Conservation (phyloP, 306 rosid genomes). For the Cucurbita maxima region DNA sequence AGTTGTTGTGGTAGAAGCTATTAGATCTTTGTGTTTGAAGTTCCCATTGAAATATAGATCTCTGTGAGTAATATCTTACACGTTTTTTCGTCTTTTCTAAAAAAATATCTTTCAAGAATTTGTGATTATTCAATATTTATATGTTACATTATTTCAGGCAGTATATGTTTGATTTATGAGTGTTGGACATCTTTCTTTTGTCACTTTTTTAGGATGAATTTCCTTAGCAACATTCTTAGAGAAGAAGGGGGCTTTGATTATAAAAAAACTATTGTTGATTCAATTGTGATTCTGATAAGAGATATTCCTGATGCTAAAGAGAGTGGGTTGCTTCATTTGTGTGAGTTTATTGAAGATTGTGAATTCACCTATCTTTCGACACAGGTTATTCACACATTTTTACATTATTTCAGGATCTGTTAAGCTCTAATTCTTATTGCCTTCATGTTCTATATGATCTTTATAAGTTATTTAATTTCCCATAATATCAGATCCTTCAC, state of each 20-base stretch:
- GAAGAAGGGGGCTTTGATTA: slow-evolving; percentile 99
- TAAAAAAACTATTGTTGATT: slow-evolving; percentile 95
- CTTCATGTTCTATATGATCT: slow-evolving; percentile 1
- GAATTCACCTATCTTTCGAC: slow-evolving; percentile 97
- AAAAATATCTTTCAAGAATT: slow-evolving; percentile 2
- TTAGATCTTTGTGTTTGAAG: slow-evolving; percentile 85
- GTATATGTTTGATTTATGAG: neutral
- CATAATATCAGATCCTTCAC: slow-evolving; percentile 61
- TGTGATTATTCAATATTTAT: neutral
- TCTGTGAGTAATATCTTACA: slow-evolving; percentile 48
- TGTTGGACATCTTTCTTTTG: neutral
- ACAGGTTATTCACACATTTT: slow-evolving; percentile 43
- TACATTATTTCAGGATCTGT: slow-evolving; percentile 4
- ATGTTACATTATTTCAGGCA: neutral
- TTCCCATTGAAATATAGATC: slow-evolving; percentile 89
- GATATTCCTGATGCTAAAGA: slow-evolving; percentile 97
- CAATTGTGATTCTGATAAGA: slow-evolving; percentile 89
- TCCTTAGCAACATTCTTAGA: slow-evolving; percentile 92
- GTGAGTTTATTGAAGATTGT: slow-evolving; percentile 97
- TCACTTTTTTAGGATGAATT: slow-evolving; percentile 59
- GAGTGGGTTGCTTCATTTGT: slow-evolving; percentile 92
- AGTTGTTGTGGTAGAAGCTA: slow-evolving; percentile 95
- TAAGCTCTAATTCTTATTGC: neutral
- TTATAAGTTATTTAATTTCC: slow-evolving; percentile 2
- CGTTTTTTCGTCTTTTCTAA: neutral